A percentile compares a stretch with the other conserved stretches of the same genome.
Conservation (phyloP, 2,329 filamentous ascomycete species). For the Hirsutella minnesotensis region DNA sequence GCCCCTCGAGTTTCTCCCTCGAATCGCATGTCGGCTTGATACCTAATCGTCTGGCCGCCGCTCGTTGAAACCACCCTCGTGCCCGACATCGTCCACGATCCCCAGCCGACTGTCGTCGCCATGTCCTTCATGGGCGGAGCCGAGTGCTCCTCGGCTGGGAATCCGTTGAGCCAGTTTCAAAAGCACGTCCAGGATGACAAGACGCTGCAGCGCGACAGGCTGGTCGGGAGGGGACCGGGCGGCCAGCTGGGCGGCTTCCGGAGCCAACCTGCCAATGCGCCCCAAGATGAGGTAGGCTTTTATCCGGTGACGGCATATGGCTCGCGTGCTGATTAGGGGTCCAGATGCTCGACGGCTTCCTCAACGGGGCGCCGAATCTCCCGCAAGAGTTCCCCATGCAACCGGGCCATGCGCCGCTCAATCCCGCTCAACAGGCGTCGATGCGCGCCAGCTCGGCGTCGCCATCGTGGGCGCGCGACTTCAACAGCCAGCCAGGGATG, state of each 20-base stretch:
- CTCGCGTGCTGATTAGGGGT: background rate
- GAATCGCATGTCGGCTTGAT: background rate
- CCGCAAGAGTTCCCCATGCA: slow-evolving; percentile 43
- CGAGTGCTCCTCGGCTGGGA: slow-evolving; percentile 92
- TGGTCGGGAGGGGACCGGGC: slow-evolving; percentile 63
- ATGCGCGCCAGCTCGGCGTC: slow-evolving; percentile 42
- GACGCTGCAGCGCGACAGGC: slow-evolving; percentile 80
- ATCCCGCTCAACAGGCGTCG: slow-evolving; percentile 36
- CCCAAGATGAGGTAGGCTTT: slow-evolving; percentile 58
- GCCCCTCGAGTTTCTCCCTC: background rate
- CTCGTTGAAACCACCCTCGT: no score
- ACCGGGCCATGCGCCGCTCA: slow-evolving; percentile 34
- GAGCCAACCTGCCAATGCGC: slow-evolving; percentile 53
- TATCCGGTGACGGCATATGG: background rate
- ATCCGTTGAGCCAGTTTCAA: slow-evolving; percentile 92
- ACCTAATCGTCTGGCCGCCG: background rate
- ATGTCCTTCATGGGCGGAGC: slow-evolving; percentile 96
- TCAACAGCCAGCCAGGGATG: slow-evolving; percentile 52
- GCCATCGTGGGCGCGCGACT: slow-evolving; percentile 42
- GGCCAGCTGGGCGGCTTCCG: slow-evolving; percentile 67
- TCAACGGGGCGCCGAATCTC: slow-evolving; percentile 61
- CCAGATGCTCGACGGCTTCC: slow-evolving; percentile 87
- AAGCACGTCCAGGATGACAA: slow-evolving; percentile 97
- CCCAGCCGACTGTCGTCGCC: slow-evolving; percentile 9
- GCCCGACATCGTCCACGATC: no score